These are phyloP conservation scores for Ilex aquifolium DNA, from an alignment of 257 asterid genomes.

Conservation along the genomic window DNA sequence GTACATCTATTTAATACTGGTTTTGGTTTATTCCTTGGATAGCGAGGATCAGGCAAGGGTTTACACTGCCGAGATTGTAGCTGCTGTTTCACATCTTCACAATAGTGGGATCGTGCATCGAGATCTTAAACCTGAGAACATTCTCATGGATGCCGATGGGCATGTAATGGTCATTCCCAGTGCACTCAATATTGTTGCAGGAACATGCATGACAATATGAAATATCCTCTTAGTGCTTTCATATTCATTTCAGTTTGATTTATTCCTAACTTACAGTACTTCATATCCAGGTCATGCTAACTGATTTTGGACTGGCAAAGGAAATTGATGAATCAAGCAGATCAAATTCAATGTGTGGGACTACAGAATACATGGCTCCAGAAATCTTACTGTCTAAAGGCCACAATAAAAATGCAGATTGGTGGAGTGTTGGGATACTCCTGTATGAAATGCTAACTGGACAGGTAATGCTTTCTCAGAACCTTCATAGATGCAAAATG, in stretches of 20 bases:
- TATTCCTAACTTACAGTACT: conserved; percentile 11
- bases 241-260: background rate
- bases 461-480: conserved; percentile 39
- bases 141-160: conserved; percentile 96
- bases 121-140: conserved; percentile 92
- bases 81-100: conserved; percentile 96
- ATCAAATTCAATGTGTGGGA: conserved; percentile 90
- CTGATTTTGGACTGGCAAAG: conserved; percentile 92
- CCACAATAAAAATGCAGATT: conserved; percentile 81
- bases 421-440: conserved; percentile 96
- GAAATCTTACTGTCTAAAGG: conserved; percentile 77
- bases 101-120: conserved; percentile 87
- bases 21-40: conserved; percentile 29
- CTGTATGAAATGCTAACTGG: conserved; percentile 88
- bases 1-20: conserved; percentile 23
- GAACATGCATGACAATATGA: conserved; percentile 19
- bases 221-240: conserved; percentile 3
- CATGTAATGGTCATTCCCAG: conserved; percentile 49
- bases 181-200: conserved; percentile 9
- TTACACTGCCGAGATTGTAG: conserved; percentile 89
- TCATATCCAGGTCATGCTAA: conserved; percentile 65
- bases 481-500: too few species aligned
- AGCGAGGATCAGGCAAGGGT: conserved; percentile 97
- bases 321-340: conserved; percentile 84
- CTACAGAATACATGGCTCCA: conserved; percentile 96